phyloP scores from a whole-genome alignment of 1,284 basidiomycete species.

The Trichosporon coremiiforme region DNA sequence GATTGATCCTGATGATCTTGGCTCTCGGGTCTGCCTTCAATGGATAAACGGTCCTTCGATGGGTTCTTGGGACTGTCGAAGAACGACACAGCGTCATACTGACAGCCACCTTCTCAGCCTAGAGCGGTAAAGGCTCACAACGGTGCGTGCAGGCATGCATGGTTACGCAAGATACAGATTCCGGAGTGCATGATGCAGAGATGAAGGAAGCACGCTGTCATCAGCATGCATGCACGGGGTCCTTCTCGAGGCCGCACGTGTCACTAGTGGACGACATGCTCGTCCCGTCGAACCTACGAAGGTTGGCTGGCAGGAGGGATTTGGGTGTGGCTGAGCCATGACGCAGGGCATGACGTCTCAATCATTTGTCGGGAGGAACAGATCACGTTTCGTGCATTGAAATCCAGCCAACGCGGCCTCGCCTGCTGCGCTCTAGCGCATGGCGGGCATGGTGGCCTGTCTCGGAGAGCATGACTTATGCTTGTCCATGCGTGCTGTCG shows the following conservation, averaged over 20 bases:
- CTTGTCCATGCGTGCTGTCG: not conserved
- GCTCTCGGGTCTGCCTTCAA: not conserved
- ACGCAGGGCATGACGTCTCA: slow-evolving; percentile 5
- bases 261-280: not conserved
- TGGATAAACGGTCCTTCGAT: slow-evolving; percentile 2
- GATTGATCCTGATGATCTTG: slow-evolving; percentile 1
- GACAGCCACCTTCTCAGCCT: slow-evolving; percentile 8
- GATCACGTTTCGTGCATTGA: not conserved
- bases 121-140: not conserved
- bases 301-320: not conserved
- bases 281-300: not conserved
- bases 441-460: too few relatives aligned
- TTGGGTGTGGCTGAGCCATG: not conserved
- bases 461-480: not conserved
- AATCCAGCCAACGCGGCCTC: not conserved
- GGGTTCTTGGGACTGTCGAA: not conserved
- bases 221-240: slow-evolving; percentile 5
- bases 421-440: not conserved
- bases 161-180: not conserved
- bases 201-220: not conserved
- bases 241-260: not conserved
- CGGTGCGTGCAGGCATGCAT: not conserved
- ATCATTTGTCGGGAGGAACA: not conserved
- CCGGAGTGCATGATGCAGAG: not conserved
- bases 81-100: not conserved